Conservation (phyloP, 495 filamentous ascomycete genomes). For the Chaetomium tenue region DNA sequence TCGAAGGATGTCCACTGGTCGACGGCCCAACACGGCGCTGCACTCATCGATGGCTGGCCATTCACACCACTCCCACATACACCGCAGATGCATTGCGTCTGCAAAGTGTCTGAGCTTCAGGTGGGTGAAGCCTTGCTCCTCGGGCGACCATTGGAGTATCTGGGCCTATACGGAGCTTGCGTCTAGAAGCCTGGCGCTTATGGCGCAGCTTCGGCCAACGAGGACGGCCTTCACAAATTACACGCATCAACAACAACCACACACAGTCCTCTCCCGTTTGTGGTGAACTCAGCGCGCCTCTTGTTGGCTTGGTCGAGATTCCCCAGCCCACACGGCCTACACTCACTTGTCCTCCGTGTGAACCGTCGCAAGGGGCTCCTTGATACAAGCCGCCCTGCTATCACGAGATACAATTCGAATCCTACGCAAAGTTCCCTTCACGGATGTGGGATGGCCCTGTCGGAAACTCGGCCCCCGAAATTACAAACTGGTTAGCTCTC, state of each 20-base stretch:
- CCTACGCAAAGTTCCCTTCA: neutral
- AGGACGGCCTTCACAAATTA: neutral
- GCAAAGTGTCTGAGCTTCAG: neutral
- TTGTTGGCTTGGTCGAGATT: neutral
- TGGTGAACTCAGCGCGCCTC: neutral
- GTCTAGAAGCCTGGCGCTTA: conserved; percentile 15
- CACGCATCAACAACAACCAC: neutral
- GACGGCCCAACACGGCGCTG: neutral
- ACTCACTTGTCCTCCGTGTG: too few species aligned
- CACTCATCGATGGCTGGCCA: neutral
- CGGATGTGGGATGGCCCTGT: neutral
- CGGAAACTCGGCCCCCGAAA: neutral
- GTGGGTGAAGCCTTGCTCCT: neutral
- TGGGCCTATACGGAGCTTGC: neutral
- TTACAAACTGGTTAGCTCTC: neutral
- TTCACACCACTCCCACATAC: neutral
- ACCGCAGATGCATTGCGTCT: conserved; percentile 7
- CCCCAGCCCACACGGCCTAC: too few species aligned
- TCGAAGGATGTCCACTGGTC: neutral
- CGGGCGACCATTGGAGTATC: conserved; percentile 8
- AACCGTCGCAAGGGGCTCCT: neutral
- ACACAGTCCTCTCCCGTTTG: neutral
- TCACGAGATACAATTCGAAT: neutral
- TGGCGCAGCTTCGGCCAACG: conserved; percentile 15
- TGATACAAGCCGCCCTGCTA: neutral